Evolutionary conservation across 805 yeast genomes (phyloP), one percentile per base, ranked within the genome.

Genomic region (Metschnikowia corniflorae): DNA sequence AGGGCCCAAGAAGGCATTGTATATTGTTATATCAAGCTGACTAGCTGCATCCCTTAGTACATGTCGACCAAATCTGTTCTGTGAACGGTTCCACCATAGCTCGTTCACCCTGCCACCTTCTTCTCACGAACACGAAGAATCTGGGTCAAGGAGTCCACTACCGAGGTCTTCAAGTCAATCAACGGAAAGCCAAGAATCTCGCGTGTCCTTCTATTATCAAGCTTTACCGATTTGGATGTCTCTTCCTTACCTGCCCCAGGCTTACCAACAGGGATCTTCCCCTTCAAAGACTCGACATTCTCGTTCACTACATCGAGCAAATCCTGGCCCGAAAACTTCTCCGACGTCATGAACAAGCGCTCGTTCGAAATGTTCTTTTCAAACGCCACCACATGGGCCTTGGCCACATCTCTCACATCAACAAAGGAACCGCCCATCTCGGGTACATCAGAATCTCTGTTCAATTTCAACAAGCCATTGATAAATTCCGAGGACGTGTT

Each of bases 91-190:
- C n/a, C n/a, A n/a, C n/a, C n/a, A n/a, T n/a, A n/a, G n/a, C n/a
- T n/a, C n/a, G n/a, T n/a, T n/a, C n/a, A n/a, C n/a, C n/a, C n/a
- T n/a, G n/a, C n/a, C n/a, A n/a, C n/a, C n/a, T 20, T 20, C 22
- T 15, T 13, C 7, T 14, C 29, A 8, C 19, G 13, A n/a, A 18
- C 39, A 8, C 23, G 16, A 17, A 33, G 53, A 37, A 71, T 56
- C 54, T 71, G 78, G 17, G 50, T 46, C 20, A 67, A 55, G 8
- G 73, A 57, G 43, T 73, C 77, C 22, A 53, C 51, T 7, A 75
- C 61, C 2, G 71, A n/a, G n/a, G n/a, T n/a, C n/a, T n/a, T n/a
- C n/a, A n/a, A n/a, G n/a, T n/a, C n/a, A n/a, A n/a, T n/a, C 43
- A 63, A 67, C 15, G 60, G 51, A 31, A 70, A 60, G 1, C 71